Conservation (phyloP, 148 eudicot genomes). For the Rhododendron kiyosumense region DNA sequence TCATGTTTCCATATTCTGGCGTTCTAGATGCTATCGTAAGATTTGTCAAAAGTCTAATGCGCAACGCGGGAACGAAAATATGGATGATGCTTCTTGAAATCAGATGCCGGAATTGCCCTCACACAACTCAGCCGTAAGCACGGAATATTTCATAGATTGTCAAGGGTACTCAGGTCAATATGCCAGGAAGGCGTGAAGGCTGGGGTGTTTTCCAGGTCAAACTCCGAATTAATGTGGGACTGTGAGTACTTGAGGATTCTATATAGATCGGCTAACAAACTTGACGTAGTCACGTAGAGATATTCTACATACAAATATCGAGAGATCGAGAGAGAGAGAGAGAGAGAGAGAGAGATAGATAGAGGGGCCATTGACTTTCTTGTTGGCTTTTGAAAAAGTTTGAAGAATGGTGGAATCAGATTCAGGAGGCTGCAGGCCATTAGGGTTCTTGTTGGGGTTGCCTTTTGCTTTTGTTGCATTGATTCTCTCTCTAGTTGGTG, state of each 20-base stretch:
- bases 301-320: not conserved
- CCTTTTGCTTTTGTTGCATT: conserved; percentile 44
- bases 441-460: conserved; percentile 46
- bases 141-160: too few species aligned
- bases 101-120: not conserved
- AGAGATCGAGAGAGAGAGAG: not conserved
- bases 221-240: not conserved
- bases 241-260: not conserved
- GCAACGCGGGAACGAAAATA: not conserved
- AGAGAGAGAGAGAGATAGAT: not conserved
- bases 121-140: not conserved
- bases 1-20: not conserved
- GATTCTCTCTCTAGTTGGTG: conserved; percentile 34
- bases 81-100: not conserved
- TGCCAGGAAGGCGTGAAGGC: not conserved
- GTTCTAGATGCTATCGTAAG: not conserved
- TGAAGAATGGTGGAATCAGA: conserved; percentile 25
- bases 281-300: not conserved
- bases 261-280: not conserved
- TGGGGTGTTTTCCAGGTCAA: not conserved
- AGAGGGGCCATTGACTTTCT: not conserved
- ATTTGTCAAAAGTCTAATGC: not conserved
- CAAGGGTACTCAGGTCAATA: not conserved
- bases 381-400: not conserved
- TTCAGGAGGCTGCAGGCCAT: conserved; percentile 33